Percentiles rank a stretch among this genome's conserved stretches.
phyloP scores from a whole-genome alignment of 2,329 filamentous ascomycete species.

The Dothideomycetes sp. region DNA sequence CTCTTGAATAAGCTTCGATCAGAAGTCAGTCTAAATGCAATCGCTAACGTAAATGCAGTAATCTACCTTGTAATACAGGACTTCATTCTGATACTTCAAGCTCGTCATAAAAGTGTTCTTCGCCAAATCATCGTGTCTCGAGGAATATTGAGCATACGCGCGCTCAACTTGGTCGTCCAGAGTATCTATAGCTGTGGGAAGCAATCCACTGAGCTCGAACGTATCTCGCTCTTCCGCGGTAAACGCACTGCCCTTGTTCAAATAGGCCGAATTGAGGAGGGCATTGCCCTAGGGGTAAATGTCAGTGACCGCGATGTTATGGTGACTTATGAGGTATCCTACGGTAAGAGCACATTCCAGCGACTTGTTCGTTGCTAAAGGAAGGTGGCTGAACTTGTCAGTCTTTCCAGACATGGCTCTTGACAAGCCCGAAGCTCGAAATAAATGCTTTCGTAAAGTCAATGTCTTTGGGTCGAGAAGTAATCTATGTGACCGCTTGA shows the following conservation, averaged over 20 bases:
- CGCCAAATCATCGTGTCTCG: slow-evolving; percentile 51
- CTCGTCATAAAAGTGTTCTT: slow-evolving; percentile 86
- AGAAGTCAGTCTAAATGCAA: no score
- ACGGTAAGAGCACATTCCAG: slow-evolving; percentile 11
- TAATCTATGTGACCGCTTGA: no score
- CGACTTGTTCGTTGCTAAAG: slow-evolving; percentile 4
- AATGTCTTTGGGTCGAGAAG: no score
- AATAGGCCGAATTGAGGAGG: slow-evolving; percentile 53
- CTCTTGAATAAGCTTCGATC: slow-evolving; percentile 53
- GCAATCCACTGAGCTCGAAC: slow-evolving; percentile 62
- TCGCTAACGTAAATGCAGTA: no score
- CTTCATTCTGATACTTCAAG: slow-evolving; percentile 75
- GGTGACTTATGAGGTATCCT: not conserved
- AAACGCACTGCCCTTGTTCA: slow-evolving; percentile 81
- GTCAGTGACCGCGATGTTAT: not conserved
- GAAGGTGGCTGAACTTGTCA: slow-evolving; percentile 6
- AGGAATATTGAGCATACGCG: slow-evolving; percentile 70
- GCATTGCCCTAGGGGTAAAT: slow-evolving; percentile 22
- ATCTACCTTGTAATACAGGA: slow-evolving; percentile 62
- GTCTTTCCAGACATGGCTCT: slow-evolving; percentile 1
- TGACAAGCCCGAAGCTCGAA: not conserved
- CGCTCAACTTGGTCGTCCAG: slow-evolving; percentile 66
- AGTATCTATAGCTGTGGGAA: slow-evolving; percentile 62
- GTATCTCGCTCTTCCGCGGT: slow-evolving; percentile 53
- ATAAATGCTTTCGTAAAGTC: not conserved